phyloP scores from a whole-genome alignment of 2,329 filamentous ascomycete species.

The Colletotrichum sp. region DNA sequence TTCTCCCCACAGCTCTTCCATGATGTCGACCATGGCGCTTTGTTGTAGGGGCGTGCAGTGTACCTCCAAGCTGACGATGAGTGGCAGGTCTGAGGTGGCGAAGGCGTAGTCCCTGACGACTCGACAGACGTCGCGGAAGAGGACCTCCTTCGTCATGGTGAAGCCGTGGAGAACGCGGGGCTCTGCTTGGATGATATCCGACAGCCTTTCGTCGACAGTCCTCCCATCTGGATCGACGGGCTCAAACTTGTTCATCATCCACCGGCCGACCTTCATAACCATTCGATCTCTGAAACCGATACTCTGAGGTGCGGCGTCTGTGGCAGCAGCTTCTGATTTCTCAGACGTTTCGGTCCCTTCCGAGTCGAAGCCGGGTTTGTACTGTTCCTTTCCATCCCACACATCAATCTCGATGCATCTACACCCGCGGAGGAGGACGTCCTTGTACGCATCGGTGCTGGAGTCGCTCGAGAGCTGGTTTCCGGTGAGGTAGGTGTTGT shows the following conservation, averaged over 20 bases:
- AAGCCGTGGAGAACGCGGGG: slow-evolving; percentile 86
- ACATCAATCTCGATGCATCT: slow-evolving; percentile 95
- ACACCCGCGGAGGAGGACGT: slow-evolving; percentile 82
- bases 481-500: slow-evolving; percentile 92
- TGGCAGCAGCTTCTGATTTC: neutral
- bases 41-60: slow-evolving; percentile 85
- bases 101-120: slow-evolving; percentile 84
- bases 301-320: neutral
- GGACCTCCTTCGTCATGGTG: slow-evolving; percentile 86
- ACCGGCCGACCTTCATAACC: neutral
- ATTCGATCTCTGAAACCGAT: neutral
- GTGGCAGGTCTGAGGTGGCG: slow-evolving; percentile 73
- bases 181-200: slow-evolving; percentile 51
- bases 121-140: slow-evolving; percentile 84
- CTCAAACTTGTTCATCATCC: slow-evolving; percentile 25
- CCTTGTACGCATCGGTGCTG: slow-evolving; percentile 87
- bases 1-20: slow-evolving; percentile 80
- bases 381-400: slow-evolving; percentile 86
- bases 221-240: neutral
- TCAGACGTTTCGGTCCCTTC: slow-evolving; percentile 13
- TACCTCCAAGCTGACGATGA: slow-evolving; percentile 93
- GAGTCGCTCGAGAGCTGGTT: slow-evolving; percentile 88
- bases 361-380: slow-evolving; percentile 67
- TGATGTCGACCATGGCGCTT: slow-evolving; percentile 88
- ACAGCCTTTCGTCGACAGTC: slow-evolving; percentile 25